Percentiles rank a stretch among this genome's conserved stretches.
Conservation (phyloP, 805 yeast genomes). For the Cyberlindnera euphorbiiphila region DNA sequence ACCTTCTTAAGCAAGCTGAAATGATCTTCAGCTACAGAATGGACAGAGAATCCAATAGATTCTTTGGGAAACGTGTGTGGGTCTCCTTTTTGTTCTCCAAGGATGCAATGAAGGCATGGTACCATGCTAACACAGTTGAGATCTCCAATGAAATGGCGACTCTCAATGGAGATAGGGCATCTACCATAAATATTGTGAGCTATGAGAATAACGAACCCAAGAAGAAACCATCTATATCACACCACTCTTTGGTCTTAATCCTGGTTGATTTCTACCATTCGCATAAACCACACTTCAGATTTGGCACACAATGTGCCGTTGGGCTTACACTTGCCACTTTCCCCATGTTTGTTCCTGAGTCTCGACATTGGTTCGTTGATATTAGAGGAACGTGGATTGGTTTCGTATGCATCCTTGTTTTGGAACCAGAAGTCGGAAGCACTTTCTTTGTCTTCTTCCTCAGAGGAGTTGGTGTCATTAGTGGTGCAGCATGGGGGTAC, state of each 20-base stretch:
- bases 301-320: constrained; percentile 43
- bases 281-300: constrained; percentile 36
- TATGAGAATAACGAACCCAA: too few species aligned
- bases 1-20: constrained; percentile 31
- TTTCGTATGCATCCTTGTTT: constrained; percentile 45
- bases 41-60: constrained; percentile 32
- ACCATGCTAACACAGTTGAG: constrained; percentile 24
- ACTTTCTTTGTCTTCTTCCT: constrained; percentile 45
- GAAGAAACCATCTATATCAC: background rate
- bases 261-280: constrained; percentile 10
- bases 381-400: constrained; percentile 52
- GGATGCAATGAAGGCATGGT: constrained; percentile 35
- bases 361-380: constrained; percentile 45
- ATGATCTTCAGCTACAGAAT: constrained; percentile 30
- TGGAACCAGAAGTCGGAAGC: constrained; percentile 49
- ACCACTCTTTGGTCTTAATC: background rate
- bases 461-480: constrained; percentile 43
- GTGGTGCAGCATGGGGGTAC: constrained; percentile 49
- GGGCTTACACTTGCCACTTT: constrained; percentile 45
- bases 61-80: constrained; percentile 41
- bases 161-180: constrained; percentile 28
- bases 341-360: constrained; percentile 46
- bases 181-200: constrained; percentile 11
- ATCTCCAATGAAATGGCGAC: constrained; percentile 32
- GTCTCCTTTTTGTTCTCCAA: constrained; percentile 35